These are phyloP conservation scores for Sisymbrium irio DNA, from an alignment of 345 rosid genomes.

Conservation along the genomic window DNA sequence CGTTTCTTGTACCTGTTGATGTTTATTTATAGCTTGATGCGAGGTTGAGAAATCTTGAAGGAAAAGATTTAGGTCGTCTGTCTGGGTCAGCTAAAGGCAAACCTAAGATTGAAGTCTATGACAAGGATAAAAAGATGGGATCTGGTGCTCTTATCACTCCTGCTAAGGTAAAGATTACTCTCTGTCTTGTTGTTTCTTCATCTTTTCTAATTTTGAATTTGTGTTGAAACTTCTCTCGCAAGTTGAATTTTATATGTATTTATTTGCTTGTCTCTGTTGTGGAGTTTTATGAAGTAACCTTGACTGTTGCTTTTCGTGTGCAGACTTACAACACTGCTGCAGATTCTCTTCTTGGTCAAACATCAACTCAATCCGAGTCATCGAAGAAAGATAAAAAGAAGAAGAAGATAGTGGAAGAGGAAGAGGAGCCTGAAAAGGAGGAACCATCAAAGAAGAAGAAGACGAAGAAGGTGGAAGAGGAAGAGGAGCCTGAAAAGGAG, in stretches of 20 bases:
- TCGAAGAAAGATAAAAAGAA: constrained; percentile 47
- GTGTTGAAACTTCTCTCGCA: not conserved
- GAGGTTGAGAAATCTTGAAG: constrained; percentile 76
- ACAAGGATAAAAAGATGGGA: constrained; percentile 75
- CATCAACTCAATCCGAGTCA: constrained; percentile 25
- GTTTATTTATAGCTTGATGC: constrained; percentile 58
- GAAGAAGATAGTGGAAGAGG: constrained; percentile 44
- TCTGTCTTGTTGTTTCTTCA: not conserved
- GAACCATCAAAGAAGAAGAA: constrained; percentile 61
- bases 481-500: constrained; percentile 35
- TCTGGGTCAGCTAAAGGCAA: constrained; percentile 91
- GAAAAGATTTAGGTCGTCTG: constrained; percentile 66
- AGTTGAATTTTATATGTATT: not conserved
- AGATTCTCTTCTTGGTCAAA: constrained; percentile 61
- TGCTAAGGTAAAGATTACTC: constrained; percentile 55
- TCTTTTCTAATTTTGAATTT: not conserved
- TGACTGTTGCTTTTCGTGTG: not conserved
- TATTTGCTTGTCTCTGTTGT: not conserved
- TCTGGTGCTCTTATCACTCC: constrained; percentile 69
- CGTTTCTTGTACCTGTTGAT: not conserved
- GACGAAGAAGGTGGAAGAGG: constrained; percentile 44
- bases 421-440: constrained; percentile 35
- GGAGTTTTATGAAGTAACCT: not conserved
- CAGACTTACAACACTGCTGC: constrained; percentile 81
- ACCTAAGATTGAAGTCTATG: constrained; percentile 81